A percentile compares a stretch with the other conserved stretches of the same genome.
Conservation (phyloP, 768 basidiomycete genomes). For the Epithele typhae region DNA sequence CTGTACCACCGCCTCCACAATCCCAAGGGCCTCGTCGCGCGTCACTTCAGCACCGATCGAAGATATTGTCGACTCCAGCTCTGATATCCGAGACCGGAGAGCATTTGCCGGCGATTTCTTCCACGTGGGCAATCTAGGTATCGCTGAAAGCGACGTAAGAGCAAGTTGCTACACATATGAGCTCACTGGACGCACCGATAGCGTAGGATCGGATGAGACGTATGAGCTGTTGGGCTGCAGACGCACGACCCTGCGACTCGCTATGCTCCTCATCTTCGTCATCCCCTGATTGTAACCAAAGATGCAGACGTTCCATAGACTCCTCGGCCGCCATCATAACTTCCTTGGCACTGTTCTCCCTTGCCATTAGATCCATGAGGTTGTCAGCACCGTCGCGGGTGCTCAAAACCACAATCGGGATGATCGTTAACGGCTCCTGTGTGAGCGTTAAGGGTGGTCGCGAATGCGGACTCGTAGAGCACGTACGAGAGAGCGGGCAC, state of each 20-base stretch:
- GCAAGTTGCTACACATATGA: background rate
- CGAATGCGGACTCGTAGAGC: too few species aligned
- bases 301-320: slow-evolving; percentile 29
- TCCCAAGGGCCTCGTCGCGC: background rate
- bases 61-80: slow-evolving; percentile 11
- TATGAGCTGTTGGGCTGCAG: slow-evolving; percentile 14
- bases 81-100: slow-evolving; percentile 13
- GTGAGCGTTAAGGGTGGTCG: background rate
- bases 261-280: slow-evolving; percentile 20
- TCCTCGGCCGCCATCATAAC: slow-evolving; percentile 39
- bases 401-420: slow-evolving; percentile 34
- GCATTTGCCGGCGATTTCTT: slow-evolving; percentile 13
- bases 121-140: slow-evolving; percentile 20
- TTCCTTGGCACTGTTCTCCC: slow-evolving; percentile 36
- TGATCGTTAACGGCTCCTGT: slow-evolving; percentile 37
- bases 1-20: slow-evolving; percentile 6
- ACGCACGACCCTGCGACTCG: background rate
- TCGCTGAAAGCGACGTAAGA: slow-evolving; percentile 12
- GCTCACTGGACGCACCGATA: slow-evolving; percentile 11
- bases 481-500: slow-evolving; percentile 17
- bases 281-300: slow-evolving; percentile 1
- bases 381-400: slow-evolving; percentile 25
- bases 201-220: slow-evolving; percentile 22
- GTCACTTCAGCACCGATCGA: slow-evolving; percentile 6
- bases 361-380: slow-evolving; percentile 30